phyloP scores from a whole-genome alignment of 805 yeast species.

The Kazachstania bromeliacearum region DNA sequence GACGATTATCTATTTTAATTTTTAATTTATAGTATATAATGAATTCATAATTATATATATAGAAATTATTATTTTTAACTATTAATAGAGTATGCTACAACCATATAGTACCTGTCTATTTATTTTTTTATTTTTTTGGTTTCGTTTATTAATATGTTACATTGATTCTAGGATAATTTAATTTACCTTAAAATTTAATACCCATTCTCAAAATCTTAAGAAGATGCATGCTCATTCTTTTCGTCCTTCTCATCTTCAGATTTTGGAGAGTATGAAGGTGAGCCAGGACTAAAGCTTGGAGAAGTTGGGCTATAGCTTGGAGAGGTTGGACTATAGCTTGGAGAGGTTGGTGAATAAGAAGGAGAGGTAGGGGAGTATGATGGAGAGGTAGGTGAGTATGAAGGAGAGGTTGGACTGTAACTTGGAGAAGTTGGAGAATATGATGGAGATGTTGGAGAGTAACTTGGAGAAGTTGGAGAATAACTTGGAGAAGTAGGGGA shows the following conservation, averaged over 20 bases:
- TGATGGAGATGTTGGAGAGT: constrained; percentile 56
- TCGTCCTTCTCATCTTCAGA: constrained; percentile 24
- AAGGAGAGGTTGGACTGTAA: constrained; percentile 44
- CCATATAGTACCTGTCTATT: too few relatives aligned
- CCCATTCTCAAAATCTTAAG: constrained; percentile 1
- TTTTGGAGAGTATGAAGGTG: constrained; percentile 48
- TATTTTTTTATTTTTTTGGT: too few relatives aligned
- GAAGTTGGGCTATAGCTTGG: constrained; percentile 52
- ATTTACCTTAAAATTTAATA: constrained; percentile 3
- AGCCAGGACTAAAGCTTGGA: constrained; percentile 41
- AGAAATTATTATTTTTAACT: too few relatives aligned
- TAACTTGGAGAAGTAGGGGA: constrained; percentile 56
- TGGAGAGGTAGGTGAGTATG: constrained; percentile 59
- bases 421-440: constrained; percentile 76
- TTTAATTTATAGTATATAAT: too few relatives aligned
- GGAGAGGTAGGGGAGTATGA: constrained; percentile 42
- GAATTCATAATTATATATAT: too few relatives aligned
- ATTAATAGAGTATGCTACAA: too few relatives aligned
- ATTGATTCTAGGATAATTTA: not conserved
- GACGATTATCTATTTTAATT: too few relatives aligned
- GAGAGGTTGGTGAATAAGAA: constrained; percentile 54
- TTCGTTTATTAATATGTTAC: too few relatives aligned
- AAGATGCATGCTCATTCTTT: constrained; percentile 6
- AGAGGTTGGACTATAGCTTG: constrained; percentile 55
- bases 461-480: constrained; percentile 65